Evolutionary conservation across 2,329 filamentous ascomycete species (phyloP), one percentile per base, ranked within the genome.

Genomic region (Ilyonectria sp.): DNA sequence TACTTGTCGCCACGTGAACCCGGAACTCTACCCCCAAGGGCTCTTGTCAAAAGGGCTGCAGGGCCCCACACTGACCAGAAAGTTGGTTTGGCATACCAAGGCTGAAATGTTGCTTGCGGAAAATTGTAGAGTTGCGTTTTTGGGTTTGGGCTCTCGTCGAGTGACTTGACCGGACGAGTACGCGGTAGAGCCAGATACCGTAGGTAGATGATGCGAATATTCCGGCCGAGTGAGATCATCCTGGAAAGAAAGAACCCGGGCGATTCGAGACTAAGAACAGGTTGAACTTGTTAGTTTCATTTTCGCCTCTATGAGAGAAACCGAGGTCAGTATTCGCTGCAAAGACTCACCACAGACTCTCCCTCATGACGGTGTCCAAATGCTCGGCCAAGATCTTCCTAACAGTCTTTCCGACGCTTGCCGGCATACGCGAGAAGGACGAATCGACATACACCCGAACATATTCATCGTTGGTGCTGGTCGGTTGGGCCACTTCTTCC

Each of bases 31-130:
- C 80, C 78, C 2, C 86, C 85, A 31, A 84, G 71, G 5, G 82
- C 54, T 74, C 85, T 79, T 31, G 81, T 84, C 11, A 84, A 60
- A 81, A 81, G 82, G 0, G 81, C 86, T 54, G 74, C 75, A 0
- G 80, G 85, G 31, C 83, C 84, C 84, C 82, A 90, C 47, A 81
- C 81, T 67, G 80, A 85, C 82, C 78, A 83, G 53, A 82, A 77
- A 0, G 82, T 87, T 29, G 82, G 82, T 71, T 85, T 82, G 52
- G 87, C 81, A 72, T 88, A 89, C 78, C 86, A 88, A 9, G 87
- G 88, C 10, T 85, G 83, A 0, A 83, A 80, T 40, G 84, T 81
- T 77, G 83, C 87, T 17, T 78, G 56, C 0, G 74, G 76, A 15
- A 82, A 70, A 69, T 83, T 82, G 69, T 84, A 81, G 7, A 81